Conservation (phyloP, 306 rosid genomes). For the Rubus idaeus region DNA sequence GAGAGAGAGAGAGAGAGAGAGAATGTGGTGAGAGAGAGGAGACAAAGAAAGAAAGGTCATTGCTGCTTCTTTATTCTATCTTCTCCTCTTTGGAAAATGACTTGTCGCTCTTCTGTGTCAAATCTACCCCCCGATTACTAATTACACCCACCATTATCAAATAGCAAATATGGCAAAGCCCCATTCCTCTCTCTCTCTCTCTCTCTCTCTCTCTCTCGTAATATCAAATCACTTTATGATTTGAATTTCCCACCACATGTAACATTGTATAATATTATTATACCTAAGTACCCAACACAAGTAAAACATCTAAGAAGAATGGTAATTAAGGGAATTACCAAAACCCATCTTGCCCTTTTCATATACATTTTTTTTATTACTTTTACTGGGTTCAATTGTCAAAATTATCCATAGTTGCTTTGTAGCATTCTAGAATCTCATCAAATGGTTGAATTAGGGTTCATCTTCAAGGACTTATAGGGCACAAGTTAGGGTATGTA, state of each 20-base stretch:
- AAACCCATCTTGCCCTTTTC: neutral
- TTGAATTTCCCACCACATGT: neutral
- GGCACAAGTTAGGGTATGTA: no score
- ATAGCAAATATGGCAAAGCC: neutral
- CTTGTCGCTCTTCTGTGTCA: constrained; percentile 1
- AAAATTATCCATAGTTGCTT: neutral
- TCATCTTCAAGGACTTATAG: no score
- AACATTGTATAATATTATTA: neutral
- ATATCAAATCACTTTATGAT: neutral
- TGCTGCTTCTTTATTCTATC: constrained; percentile 34
- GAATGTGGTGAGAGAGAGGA: neutral
- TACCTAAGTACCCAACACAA: neutral
- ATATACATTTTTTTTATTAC: neutral
- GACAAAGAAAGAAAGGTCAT: constrained; percentile 22
- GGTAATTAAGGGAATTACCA: neutral
- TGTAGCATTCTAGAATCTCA: neutral
- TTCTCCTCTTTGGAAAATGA: constrained; percentile 21
- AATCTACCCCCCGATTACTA: neutral
- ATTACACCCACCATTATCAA: neutral
- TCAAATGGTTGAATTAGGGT: neutral
- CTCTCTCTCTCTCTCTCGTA: neutral
- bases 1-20: constrained; percentile 3
- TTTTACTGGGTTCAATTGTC: neutral
- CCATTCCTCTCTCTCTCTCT: neutral
- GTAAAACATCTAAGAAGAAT: neutral